Base-by-base conservation (phyloP, 2,329 filamentous ascomycete genomes). In the Penicillium sp. region DNA sequence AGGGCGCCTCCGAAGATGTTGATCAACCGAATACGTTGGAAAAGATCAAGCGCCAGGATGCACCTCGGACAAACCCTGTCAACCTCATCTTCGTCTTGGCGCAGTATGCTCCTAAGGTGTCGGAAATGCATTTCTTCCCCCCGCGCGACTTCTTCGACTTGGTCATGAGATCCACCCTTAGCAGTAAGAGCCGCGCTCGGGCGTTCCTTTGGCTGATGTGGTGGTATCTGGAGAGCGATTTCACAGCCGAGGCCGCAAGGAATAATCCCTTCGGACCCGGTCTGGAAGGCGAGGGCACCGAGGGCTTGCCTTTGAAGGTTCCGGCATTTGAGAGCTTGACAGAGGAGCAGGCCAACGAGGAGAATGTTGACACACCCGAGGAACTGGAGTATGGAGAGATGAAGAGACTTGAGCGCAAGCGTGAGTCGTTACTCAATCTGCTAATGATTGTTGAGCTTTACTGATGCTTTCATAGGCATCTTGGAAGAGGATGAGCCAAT, bases 161-260 rank as follows among this genome's bases (percentile, higher is more conserved):
- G 15, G 87, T 99, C 64, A 97, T 97, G 92, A 87, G 90, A 67
- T 86, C 87, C 1, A 87, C 89, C 23, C 82, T 90, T 55, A 90
- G 86, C 52, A 97, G 92, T 72, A 76, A 80, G 61, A 95, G 90
- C 56, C 84, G 94, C 57, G 92, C 94, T 1, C 85, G 79, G 42
- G 93, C 93, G 0, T 99, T 99, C 63, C 76, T 99, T 18, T 99
- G 94, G 94, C 79, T 99, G 58, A 95, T 99, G 85, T 99, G 94
- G 94, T 96, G 94, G 79, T 97, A 99, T 68, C 81, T 99, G 16
- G 94, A 99, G 70, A 96, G 92, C 26, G 90, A 96, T 69, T 97
- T 96, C 62, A 89, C 89, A 0, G 85, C 88, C 62, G 89, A 96
- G 65, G 90, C 89, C 51, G 93, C 90, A 42, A 81, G 90, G 44